Evolutionary conservation across 768 basidiomycete species (phyloP).

Genomic region (Cantharellus cinnabarinus): DNA sequence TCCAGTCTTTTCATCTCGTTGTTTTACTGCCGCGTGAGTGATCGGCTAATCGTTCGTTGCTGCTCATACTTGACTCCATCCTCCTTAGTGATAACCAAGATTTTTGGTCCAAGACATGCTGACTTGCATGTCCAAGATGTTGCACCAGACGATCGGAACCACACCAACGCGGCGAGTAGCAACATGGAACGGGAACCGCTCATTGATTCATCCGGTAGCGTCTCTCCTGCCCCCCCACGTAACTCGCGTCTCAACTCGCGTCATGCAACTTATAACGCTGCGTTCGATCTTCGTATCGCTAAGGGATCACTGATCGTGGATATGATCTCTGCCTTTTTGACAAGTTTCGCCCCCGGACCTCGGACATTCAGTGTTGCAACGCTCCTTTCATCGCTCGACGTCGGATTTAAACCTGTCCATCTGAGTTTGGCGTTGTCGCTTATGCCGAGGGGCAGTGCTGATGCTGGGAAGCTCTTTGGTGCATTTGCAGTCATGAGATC

Average conservation of each 20-base stretch:
- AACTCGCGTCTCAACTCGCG: neutral
- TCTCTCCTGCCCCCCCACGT: neutral
- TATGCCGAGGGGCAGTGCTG: conserved; percentile 3
- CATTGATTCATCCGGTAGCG: neutral
- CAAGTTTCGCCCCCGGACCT: neutral
- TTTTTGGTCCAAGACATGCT: neutral
- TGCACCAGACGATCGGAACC: neutral
- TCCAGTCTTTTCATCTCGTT: neutral
- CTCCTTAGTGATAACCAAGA: neutral
- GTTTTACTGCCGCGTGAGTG: neutral
- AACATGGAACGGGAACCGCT: neutral
- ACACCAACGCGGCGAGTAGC: neutral
- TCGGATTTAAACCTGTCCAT: conserved; percentile 1
- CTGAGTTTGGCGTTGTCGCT: conserved; percentile 3
- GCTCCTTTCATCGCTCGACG: neutral
- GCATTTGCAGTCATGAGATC: conserved; percentile 4
- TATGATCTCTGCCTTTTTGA: neutral
- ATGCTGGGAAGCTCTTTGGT: conserved; percentile 7
- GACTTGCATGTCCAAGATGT: neutral
- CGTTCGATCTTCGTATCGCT: conserved; percentile 5
- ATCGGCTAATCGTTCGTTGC: neutral
- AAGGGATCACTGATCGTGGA: conserved; percentile 2
- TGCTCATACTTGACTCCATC: neutral
- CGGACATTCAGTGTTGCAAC: neutral
- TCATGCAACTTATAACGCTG: neutral